Evolutionary conservation across 1,284 basidiomycete species (phyloP).

Genomic region (Boletellus sp.): DNA sequence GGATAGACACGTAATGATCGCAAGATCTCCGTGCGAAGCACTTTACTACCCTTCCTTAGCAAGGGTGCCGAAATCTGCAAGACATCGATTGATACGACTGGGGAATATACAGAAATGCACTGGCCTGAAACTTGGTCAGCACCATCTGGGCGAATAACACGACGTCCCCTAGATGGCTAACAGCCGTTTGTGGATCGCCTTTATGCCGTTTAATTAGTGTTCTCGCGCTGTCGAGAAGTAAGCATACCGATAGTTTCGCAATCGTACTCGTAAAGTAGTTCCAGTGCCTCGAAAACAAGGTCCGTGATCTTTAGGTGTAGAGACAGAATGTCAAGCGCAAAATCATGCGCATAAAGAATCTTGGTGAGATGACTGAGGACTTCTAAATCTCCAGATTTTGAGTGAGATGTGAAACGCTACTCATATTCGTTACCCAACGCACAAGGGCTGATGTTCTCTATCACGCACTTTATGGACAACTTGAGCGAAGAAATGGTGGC

Average conservation of each 20-base stretch:
- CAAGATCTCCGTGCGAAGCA: constrained; percentile 50
- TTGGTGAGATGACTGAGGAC: constrained; percentile 63
- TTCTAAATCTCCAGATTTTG: constrained; percentile 58
- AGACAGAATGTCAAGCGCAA: constrained; percentile 63
- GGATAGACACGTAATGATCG: constrained; percentile 45
- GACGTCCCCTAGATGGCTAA: constrained; percentile 70
- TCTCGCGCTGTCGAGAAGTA: not conserved
- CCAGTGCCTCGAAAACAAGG: constrained; percentile 56
- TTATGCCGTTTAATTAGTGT: constrained; percentile 8
- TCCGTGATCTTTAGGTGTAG: constrained; percentile 65
- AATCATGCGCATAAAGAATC: constrained; percentile 54
- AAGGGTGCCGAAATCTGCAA: constrained; percentile 29
- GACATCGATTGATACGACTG: not conserved
- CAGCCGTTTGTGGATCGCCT: constrained; percentile 80
- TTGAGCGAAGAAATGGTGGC: constrained; percentile 57
- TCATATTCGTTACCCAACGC: not conserved
- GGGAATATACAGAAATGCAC: constrained; percentile 22
- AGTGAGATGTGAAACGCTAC: constrained; percentile 54
- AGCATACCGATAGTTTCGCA: constrained; percentile 74
- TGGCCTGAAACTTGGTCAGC: constrained; percentile 60
- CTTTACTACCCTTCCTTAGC: constrained; percentile 42
- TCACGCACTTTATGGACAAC: constrained; percentile 53
- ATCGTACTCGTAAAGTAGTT: constrained; percentile 68
- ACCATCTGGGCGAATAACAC: constrained; percentile 68
- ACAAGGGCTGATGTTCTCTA: not conserved